Evolutionary conservation across 306 rosid species (phyloP), one percentile per base, ranked within the genome.

Genomic region (Cucumis cinereus): DNA sequence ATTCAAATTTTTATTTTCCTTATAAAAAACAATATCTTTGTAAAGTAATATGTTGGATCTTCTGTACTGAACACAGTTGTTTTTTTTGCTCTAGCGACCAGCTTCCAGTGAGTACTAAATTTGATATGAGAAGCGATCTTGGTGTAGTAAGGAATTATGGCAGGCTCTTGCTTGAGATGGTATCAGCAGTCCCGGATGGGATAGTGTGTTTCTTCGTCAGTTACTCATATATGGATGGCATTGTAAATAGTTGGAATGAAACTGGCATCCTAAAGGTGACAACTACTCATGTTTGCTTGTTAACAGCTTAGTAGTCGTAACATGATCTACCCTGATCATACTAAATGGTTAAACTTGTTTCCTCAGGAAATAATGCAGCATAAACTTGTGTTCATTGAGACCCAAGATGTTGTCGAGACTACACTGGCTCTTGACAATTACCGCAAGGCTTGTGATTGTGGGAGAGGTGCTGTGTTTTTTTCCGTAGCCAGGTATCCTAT

Each of bases 71-170:
- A 66, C 67, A 60, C 77, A 16, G 79, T 78, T 24, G 70, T 74
- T 75, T 77, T 80, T 83, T 16, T 64, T 74, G 56, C 84, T 81
- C 82, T 92, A 94, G 98, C 70, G 98, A 94, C 81, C 98, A 91
- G 86, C 97, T 94, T 73, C 98, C 97, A 4, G 96, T 91, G 9
- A 94, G 97, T 69, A 94, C 98, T 62, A 91, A 94, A 84, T 94
- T 91, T 83, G 97, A 94, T 82, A 94, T 94, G 98, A 84, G 98
- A 89, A 94, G 98, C 73, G 97, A 94, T 86, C 89, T 90, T 26
- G 96, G 98, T 55, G 96, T 91, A 0, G 98, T 93, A 50, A 86
- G 98, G 83, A 91, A 94, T 82, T 91, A 94, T 77, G 98, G 97
- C 67, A 90, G 96, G 80, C 96, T 94, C 68, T 83, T 94, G 85